Evolutionary conservation across 768 basidiomycete genomes (phyloP), one percentile per base, ranked within the genome.

Genomic region (Rhodotorula sphaerocarpa): DNA sequence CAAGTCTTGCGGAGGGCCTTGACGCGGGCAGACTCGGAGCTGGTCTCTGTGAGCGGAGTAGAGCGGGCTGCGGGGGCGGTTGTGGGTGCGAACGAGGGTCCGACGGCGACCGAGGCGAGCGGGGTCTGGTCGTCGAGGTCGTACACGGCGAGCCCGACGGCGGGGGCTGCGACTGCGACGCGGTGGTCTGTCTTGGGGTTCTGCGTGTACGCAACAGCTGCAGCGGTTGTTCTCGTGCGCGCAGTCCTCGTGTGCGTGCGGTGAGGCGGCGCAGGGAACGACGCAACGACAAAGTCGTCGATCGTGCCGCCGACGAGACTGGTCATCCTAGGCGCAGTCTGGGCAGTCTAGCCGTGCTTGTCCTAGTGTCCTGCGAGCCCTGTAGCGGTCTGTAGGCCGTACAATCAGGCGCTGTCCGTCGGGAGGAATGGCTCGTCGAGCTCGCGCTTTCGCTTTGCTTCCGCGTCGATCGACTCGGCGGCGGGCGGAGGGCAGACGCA

Each of bases 121-220:
- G 67, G 67, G 0, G 67, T 69, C 30, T 69, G 67, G 57, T 69
- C 67, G 12, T 52, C 57, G 45, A 62, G 60, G 48, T 68, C 66
- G 59, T 63, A 68, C 18, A 68, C 36, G 11, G 66, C 53, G 23
- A 68, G 44, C 12, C 64, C 64, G 23, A 66, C 64, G 14, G 50
- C 55, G 0, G 64, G 59, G 0, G 59, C 57, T 0, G 55, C 59
- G 0, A 66, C 51, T 9, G 53, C 55, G 39, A 66, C 50, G 14
- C 64, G 41, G 12, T 33, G 43, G n/a, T 60, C 59, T 42, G 60
- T 50, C n/a, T 45, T 57, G 2, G 53, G 27, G 18, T 43, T n/a
- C 11, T 5, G n/a, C 7, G 64, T 59, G 59, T 66, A 66, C 25
- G 48, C 39, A 0, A 46, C 51, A 18, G 59, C 41, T 14, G 62